Evolutionary conservation across 2,329 filamentous ascomycete species (phyloP), one percentile per base, ranked within the genome.

Genomic region (Arachnomyces sp.): DNA sequence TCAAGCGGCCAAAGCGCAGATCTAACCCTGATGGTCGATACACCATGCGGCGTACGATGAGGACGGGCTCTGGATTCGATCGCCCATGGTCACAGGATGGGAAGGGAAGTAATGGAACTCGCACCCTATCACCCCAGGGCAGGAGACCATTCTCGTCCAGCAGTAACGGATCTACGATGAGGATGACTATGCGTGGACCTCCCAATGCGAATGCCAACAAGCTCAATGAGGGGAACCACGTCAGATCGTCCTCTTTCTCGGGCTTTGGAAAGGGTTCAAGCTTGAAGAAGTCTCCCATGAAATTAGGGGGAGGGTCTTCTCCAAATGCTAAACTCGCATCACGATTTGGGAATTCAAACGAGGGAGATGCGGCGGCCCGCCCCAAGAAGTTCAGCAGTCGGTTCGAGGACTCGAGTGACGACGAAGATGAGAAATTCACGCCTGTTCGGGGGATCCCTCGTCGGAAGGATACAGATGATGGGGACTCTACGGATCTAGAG

Each of bases 11-110:
- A 32, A 73, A 75, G 45, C 64, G 72, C 29, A 57, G 65, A 38
- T 56, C 60, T 4, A 62, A 63, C 31, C 61, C 70, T 32, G 70
- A 71, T 0, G 66, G 67, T 3, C 54, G 63, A 16, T 74, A 78
- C 39, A 73, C 68, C 1, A 85, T 94, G 70, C 80, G 81, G 42
- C 74, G 71, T 38, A 86, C 84, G 2, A 84, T 94, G 84, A 75
- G 88, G 43, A 65, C 63, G 17, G 56, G 62, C 17, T 57, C 67
- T 14, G 58, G 64, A 12, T 49, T 56, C 7, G 58, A 61, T 36
- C 49, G 55, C 30, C 49, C 59, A 34, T 56, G 60, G 7, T 60
- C 67, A 32, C 56, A 64, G 17, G 61, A 62, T 2, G 57, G 59
- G 33, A 63, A 65, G 11, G 68, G 76, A n/a, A 73, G 76, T n/a